Conservation (phyloP, 1,139 yeast genomes). For the Saccharomyces hybrid region DNA sequence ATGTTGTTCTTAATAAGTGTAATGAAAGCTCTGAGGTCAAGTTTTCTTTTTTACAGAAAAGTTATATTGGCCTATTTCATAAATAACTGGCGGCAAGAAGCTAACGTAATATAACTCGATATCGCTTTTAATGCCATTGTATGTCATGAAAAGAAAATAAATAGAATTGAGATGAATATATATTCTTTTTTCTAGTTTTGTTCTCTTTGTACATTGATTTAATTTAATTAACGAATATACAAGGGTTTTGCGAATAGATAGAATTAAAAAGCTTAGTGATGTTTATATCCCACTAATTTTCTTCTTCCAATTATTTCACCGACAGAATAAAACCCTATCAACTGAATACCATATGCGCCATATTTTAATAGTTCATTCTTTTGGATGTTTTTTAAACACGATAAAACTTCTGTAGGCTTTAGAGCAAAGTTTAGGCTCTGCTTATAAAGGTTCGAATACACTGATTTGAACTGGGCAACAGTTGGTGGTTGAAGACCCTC, state of each 20-base stretch:
- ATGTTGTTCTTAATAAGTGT: background rate
- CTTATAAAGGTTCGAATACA: slow-evolving; percentile 51
- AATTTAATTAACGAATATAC: background rate
- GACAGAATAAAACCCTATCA: slow-evolving; percentile 83
- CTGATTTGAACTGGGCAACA: slow-evolving; percentile 66
- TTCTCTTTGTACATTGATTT: background rate
- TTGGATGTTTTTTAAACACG: slow-evolving; percentile 40
- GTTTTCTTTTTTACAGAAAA: background rate
- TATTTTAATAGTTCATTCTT: slow-evolving; percentile 58
- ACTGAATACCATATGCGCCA: slow-evolving; percentile 73
- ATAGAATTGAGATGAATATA: background rate
- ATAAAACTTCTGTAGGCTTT: slow-evolving; percentile 37
- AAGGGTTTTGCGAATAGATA: background rate
- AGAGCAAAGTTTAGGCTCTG: slow-evolving; percentile 37
- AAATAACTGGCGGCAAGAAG: background rate
- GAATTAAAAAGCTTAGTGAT: slow-evolving; percentile 7
- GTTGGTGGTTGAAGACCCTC: slow-evolving; percentile 95
- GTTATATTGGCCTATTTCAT: background rate
- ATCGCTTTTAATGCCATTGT: no score
- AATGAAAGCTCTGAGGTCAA: background rate
- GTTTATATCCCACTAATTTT: slow-evolving; percentile 68
- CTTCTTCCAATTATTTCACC: slow-evolving; percentile 99
- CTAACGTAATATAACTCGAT: background rate
- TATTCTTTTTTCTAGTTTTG: background rate
- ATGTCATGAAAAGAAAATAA: background rate